A percentile compares a stretch with the other conserved stretches of the same genome.
Conservation (phyloP, 768 basidiomycete genomes). For the Phylloporus sp. region DNA sequence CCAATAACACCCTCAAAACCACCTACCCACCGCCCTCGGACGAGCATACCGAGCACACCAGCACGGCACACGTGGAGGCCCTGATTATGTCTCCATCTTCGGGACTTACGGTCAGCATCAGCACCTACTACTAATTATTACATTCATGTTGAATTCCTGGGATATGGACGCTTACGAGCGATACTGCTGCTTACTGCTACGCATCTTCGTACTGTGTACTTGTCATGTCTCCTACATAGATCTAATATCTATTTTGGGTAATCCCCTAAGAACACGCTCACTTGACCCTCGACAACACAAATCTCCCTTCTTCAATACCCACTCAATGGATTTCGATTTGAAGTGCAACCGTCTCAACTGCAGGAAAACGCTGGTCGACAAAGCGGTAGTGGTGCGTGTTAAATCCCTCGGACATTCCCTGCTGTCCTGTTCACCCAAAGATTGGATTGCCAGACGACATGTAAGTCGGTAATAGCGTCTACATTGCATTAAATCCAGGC, state of each 20-base stretch:
- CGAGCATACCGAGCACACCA: constrained; percentile 42
- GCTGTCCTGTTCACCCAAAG: background rate
- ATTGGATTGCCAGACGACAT: constrained; percentile 46
- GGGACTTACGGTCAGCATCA: constrained; percentile 14
- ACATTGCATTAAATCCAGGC: background rate
- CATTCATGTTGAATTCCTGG: constrained; percentile 29
- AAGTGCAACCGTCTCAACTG: constrained; percentile 80
- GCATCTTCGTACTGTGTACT: constrained; percentile 26
- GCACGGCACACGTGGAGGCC: constrained; percentile 65
- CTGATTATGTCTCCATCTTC: constrained; percentile 31
- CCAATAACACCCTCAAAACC: constrained; percentile 67
- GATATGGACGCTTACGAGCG: constrained; percentile 24
- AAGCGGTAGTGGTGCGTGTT: constrained; percentile 76
- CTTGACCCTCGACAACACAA: background rate
- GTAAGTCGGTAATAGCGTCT: constrained; percentile 31
- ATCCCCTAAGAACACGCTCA: background rate
- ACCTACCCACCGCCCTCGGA: constrained; percentile 41
- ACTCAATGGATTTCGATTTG: constrained; percentile 66
- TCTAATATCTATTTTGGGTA: constrained; percentile 13
- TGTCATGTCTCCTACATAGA: constrained; percentile 19
- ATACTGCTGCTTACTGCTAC: constrained; percentile 19
- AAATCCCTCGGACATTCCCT: background rate
- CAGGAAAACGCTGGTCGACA: constrained; percentile 62
- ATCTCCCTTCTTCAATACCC: background rate
- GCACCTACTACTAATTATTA: constrained; percentile 25